Evolutionary conservation across 345 rosid species (phyloP), one percentile per base, ranked within the genome.

Genomic region (Luvunga scandens): DNA sequence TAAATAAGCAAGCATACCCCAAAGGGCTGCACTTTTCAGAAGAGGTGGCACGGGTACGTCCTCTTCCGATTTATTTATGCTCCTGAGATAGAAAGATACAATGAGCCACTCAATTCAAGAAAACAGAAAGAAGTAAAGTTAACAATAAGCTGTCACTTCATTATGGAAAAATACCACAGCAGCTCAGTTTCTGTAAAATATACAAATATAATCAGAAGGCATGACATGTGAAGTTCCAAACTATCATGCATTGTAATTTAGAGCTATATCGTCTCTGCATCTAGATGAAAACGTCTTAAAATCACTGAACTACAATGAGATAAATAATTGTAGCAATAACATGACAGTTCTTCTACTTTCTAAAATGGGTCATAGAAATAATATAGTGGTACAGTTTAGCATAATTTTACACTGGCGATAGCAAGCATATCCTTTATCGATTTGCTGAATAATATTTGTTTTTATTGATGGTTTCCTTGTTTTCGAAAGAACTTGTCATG

Each of bases 21-120:
- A 96, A 10, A 94, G 95, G 78, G 89, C 98, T 67, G 98, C 98
- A 87, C 98, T 96, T 87, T 89, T 87, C 67, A 94, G 31, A 24
- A 94, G 92, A 42, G 98, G 98, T 78, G 98, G 98, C 73, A 96
- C 92, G 0, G 97, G 98, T 68, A 92, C 86, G 84, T 88, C 95
- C 76, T 93, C 90, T 79, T 96, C 93, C 56, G 98, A 91, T 81
- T 91, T 93, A 76, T 88, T 90, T 60, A 94, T 83, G 84, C 83
- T 92, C 84, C 97, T 92, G 88, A 77, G 16, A 33, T 12, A 28
- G 28, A 38, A 12, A 59, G 62, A 50, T 24, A 45, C 39, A n/a
- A 75, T 76, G 66, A 86, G 27, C 66, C 33, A 69, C 63, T 39
- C 59, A 31, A 59, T 63, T 73, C 22, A 53, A 53, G 36, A 53